Percentiles rank a stretch among this genome's conserved stretches.
phyloP scores from a whole-genome alignment of 2,329 filamentous ascomycete genomes.

The Zymoseptoria crescenta region DNA sequence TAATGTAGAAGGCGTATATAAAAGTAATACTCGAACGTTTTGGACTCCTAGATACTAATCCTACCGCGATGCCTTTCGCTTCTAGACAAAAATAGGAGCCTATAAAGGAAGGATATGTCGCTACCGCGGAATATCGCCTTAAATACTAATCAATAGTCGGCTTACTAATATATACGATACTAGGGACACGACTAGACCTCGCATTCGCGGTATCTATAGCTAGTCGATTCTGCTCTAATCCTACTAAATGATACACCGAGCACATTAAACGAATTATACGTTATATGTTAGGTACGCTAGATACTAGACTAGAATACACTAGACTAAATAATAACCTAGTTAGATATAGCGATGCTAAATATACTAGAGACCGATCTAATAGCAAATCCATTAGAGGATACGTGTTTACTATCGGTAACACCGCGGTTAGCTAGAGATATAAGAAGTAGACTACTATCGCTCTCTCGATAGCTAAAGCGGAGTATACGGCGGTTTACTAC shows the following conservation, averaged over 20 bases:
- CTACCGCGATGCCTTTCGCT: not conserved
- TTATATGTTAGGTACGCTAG: not conserved
- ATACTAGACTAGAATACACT: not conserved
- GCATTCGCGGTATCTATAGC: constrained; percentile 1
- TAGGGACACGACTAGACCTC: constrained; percentile 1
- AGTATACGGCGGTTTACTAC: constrained; percentile 1
- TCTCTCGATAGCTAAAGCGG: not conserved
- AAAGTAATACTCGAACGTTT: not conserved
- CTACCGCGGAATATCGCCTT: not conserved
- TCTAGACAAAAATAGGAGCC: not conserved
- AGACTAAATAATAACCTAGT: not conserved
- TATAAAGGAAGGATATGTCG: not conserved
- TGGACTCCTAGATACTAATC: not conserved
- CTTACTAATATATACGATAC: not conserved
- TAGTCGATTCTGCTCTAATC: constrained; percentile 3
- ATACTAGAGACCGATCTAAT: not conserved
- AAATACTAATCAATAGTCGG: constrained; percentile 5
- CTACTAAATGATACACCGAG: not conserved
- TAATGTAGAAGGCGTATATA: not conserved
- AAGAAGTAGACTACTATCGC: not conserved
- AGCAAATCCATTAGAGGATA: not conserved
- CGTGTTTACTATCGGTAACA: not conserved
- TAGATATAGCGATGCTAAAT: too few species aligned
- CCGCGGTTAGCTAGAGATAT: not conserved
- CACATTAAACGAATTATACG: not conserved